Evolutionary conservation across 805 yeast genomes (phyloP), one percentile per base, ranked within the genome.

Genomic region (Candida nonsorbophila): DNA sequence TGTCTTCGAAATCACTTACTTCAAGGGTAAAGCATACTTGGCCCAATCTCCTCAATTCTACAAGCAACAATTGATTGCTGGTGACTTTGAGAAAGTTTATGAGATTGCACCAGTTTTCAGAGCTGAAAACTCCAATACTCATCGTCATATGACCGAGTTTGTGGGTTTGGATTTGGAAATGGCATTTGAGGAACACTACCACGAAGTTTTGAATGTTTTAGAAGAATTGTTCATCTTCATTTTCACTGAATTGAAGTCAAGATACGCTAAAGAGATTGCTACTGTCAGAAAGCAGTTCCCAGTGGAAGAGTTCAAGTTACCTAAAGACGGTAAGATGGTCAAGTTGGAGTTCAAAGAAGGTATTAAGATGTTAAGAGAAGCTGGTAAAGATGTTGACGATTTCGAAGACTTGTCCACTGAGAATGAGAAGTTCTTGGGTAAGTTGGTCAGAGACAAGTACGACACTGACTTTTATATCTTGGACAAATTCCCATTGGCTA

Each of bases 111-210:
- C 99, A 20, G 97, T 92, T 24, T 92, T 92, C 76, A 79, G 99
- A 66, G 99, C 99, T 34, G 99, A 92, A 63, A 90, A 92, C 72
- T 90, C 97, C 38, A 88, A 92, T 70, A 90, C 98, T 13, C 97
- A 92, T 62, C 88, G 99, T 68, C 99, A 92, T 64, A 81, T 92
- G 95, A 92, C 99, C 33, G 99, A 92, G 65, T 92, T 92, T 59
- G 84, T 83, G 38, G 99, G 99, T 35, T 78, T 94, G 49, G 99
- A 92, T 71, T 65, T 92, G 65, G 99, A 92, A 66, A 87, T 92
- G 95, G 84, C 96, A 7, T 84, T 92, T 53, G 97, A 92, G 67
- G 96, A 88, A 67, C 97, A 92, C 66, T 92, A 92, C 60, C 94
- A 92, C 53, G 99, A 92, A 68, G 94, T 80, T 25, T 60, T 74